Evolutionary conservation across 495 filamentous ascomycete species (phyloP).

Genomic region (Letharia columbiana): DNA sequence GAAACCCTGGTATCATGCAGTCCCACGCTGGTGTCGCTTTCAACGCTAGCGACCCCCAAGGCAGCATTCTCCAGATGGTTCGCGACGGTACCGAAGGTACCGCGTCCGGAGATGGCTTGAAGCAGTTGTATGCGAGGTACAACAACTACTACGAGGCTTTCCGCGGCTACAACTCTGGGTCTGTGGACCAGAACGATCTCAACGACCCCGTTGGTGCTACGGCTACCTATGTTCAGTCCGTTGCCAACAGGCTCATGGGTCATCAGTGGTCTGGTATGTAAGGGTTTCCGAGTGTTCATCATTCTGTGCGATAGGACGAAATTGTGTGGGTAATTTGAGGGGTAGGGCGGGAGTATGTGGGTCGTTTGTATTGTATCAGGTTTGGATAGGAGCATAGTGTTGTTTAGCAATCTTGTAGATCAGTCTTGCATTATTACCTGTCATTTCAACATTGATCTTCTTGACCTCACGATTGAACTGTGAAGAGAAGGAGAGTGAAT

Average conservation of each 20-base stretch:
- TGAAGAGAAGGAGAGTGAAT: too few species aligned
- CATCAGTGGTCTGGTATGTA: constrained; percentile 15
- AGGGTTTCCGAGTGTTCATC: background rate
- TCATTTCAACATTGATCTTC: background rate
- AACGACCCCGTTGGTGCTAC: constrained; percentile 14
- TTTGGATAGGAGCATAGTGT: background rate
- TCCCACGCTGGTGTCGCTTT: constrained; percentile 26
- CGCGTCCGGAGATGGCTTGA: constrained; percentile 31
- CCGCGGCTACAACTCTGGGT: constrained; percentile 29
- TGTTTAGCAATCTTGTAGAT: background rate
- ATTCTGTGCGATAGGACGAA: background rate
- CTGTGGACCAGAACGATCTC: constrained; percentile 9
- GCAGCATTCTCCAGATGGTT: constrained; percentile 31
- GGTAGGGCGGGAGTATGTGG: background rate
- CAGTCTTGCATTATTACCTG: background rate
- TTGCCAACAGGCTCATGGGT: constrained; percentile 17
- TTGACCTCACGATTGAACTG: background rate
- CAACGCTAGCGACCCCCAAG: constrained; percentile 15
- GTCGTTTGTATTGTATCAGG: background rate
- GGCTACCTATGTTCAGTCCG: constrained; percentile 14
- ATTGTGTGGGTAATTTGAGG: background rate
- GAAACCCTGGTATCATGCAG: constrained; percentile 40
- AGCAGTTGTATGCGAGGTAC: constrained; percentile 25
- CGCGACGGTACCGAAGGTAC: constrained; percentile 35
- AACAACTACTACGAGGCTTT: constrained; percentile 28